These are phyloP conservation scores for Halteria grandinella DNA, from an alignment of 73 alveolate genomes.

Conservation along the genomic window DNA sequence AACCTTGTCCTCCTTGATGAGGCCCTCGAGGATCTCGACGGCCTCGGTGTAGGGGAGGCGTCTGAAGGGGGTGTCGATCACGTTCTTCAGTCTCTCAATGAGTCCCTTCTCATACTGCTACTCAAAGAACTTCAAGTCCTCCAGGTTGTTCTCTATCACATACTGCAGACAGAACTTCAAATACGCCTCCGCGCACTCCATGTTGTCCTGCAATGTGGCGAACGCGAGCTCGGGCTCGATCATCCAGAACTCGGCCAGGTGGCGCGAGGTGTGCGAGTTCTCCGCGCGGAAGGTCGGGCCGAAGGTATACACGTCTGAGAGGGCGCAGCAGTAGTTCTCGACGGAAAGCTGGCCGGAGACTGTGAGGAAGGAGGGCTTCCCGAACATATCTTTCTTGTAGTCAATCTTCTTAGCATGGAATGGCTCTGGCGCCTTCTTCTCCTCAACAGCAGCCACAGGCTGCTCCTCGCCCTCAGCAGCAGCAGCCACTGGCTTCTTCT, in stretches of 20 bases:
- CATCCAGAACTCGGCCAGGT: slow-evolving; percentile 99
- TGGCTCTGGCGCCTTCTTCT: slow-evolving; percentile 50
- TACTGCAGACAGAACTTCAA: slow-evolving; percentile 93
- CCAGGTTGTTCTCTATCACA: slow-evolving; percentile 92
- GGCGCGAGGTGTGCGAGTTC: slow-evolving; percentile 97
- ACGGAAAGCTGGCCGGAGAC: slow-evolving; percentile 97
- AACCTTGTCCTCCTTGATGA: slow-evolving; percentile 74
- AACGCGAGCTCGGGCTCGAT: slow-evolving; percentile 99
- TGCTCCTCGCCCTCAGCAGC: neutral
- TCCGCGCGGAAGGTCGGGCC: slow-evolving; percentile 99
- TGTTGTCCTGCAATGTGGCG: slow-evolving; percentile 92
- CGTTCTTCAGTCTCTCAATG: slow-evolving; percentile 77
- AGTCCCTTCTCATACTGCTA: slow-evolving; percentile 86
- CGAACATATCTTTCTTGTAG: slow-evolving; percentile 97
- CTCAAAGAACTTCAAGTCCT: slow-evolving; percentile 93
- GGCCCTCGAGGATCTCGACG: slow-evolving; percentile 69
- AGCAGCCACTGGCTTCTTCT: neutral
- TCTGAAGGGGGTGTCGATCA: slow-evolving; percentile 87
- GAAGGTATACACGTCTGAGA: slow-evolving; percentile 97
- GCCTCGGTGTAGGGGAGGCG: slow-evolving; percentile 96
- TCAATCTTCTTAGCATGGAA: slow-evolving; percentile 86
- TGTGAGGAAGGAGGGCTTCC: slow-evolving; percentile 95
- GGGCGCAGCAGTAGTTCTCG: slow-evolving; percentile 91
- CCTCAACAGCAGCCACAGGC: slow-evolving; percentile 3
- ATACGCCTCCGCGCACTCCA: slow-evolving; percentile 98